Evolutionary conservation across 2,329 filamentous ascomycete species (phyloP), one percentile per base, ranked within the genome.

Genomic region (Colletotrichum viniferum): DNA sequence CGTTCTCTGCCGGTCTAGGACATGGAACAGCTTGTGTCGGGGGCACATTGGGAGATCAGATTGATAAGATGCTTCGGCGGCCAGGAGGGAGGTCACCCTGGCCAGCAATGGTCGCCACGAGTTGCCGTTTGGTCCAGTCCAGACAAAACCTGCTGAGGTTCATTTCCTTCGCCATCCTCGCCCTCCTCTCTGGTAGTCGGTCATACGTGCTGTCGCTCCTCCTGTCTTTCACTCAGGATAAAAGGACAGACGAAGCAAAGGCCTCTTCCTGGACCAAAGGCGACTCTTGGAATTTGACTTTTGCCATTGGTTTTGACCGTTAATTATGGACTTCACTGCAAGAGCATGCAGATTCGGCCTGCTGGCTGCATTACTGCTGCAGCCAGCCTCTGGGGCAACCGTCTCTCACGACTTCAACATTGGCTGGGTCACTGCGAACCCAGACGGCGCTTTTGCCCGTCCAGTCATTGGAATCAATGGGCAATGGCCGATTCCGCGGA

Each of bases 391-490:
- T 56, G 82, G 85, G 14, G 77, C 76, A 10, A 90, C 87, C 0
- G 85, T 92, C 69, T 88, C 85, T 6, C 90, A 93, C 80, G 87
- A 94, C 82, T 95, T 94, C 85, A 91, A 92, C 79, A 87, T 95
- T 77, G 90, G 89, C 73, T 96, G 94, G 94, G 91, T 95, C 13
- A 89, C 85, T 56, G 90, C 92, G 38, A 93, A 94, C 79, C 95
- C 94, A 0, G 94, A 96, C 84, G 92, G 92, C 26, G 86, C 88
- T 9, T 88, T 89, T 74, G 87, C 90, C 52, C 89, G 94, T 36
- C 88, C 91, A n/a, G 90, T 90, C 5, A 94, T 96, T 81, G 94
- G 93, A 61, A 93, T 97, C 85, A 96, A 97, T 80, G 91, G 90
- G 6, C 83, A 92, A 84, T 95, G 94, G 93, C 95, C 94, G 3